Percentiles rank a stretch among this genome's conserved stretches.
Conservation (phyloP, 2,329 filamentous ascomycete species). For the Ceratocystis eucalypticola region DNA sequence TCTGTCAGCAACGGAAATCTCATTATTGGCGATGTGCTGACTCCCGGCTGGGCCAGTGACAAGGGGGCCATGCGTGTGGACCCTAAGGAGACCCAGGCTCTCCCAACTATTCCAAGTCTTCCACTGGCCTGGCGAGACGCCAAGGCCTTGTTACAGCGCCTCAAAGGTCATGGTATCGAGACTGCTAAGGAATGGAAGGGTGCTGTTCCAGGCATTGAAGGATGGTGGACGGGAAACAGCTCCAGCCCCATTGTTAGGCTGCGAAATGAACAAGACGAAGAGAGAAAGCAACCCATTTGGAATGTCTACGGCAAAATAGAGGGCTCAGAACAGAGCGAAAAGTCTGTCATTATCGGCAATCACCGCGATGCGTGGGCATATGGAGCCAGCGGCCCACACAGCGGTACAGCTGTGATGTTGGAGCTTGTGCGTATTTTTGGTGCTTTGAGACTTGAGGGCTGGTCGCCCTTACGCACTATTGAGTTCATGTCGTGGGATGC, state of each 20-base stretch:
- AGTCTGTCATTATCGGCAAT: constrained; percentile 80
- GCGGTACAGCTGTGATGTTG: constrained; percentile 80
- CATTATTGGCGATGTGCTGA: constrained; percentile 82
- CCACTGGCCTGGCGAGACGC: constrained; percentile 86
- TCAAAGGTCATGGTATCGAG: constrained; percentile 60
- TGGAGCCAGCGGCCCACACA: constrained; percentile 72
- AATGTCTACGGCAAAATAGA: constrained; percentile 77
- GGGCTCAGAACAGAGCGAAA: constrained; percentile 70
- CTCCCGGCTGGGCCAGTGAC: constrained; percentile 69
- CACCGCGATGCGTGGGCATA: constrained; percentile 89
- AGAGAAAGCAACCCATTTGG: constrained; percentile 71
- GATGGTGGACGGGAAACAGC: constrained; percentile 80
- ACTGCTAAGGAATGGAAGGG: constrained; percentile 61
- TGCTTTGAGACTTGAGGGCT: constrained; percentile 60
- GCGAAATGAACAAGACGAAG: constrained; percentile 76
- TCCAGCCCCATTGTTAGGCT: constrained; percentile 67
- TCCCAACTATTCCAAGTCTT: constrained; percentile 76
- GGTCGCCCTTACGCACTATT: constrained; percentile 86
- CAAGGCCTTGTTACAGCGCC: constrained; percentile 57
- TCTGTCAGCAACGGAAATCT: constrained; percentile 68
- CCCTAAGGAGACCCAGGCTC: constrained; percentile 54
- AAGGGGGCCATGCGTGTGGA: constrained; percentile 51
- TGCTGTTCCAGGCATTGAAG: constrained; percentile 55
- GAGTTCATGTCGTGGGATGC: constrained; percentile 97
- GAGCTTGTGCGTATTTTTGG: constrained; percentile 80